Evolutionary conservation across 1,284 basidiomycete genomes (phyloP), one percentile per base, ranked within the genome.

Genomic region (Ganoderma multipileum): DNA sequence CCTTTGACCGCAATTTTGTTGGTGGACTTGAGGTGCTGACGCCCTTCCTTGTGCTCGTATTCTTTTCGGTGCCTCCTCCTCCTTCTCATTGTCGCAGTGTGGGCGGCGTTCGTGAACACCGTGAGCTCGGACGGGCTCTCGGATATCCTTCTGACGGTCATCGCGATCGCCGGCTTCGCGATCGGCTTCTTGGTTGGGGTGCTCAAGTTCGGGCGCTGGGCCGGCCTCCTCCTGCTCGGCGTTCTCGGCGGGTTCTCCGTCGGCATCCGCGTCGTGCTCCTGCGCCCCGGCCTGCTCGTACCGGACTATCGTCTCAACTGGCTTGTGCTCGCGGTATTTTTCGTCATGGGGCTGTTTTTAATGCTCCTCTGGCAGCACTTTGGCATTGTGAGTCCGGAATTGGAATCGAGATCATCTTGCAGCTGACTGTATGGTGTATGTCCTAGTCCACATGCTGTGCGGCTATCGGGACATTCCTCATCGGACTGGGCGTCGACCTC

Each of bases 101-200:
- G 89, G 89, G 82, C 86, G 11, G 86, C 88, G 42, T 82, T 91
- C 65, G 81, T 89, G 66, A 91, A 90, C 76, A 84, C 86, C 0
- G 77, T 87, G 6, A 79, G 81, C 68, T 78, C 83, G 7, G 74
- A 79, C 7, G 85, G 87, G 16, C 73, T 90, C 16, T 78, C 86
- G 0, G 90, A 91, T 74, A 63, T 85, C 50, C 73, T 86, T 6
- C 77, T 91, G 44, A 84, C 85, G 0, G 68, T 83, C 39, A 81
- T 89, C 67, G 80, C 85, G 5, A 68, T 90, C 30, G 81, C 77
- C 0, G 81, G 87, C 61, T 89, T 89, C 72, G 71, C 78, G 42
- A 65, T 86, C 55, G 88, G 87, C 0, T 87, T 88, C 70, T 67
- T 82, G 9, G 71, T 89, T 33, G 90, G 90, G 0, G 61, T 85